Base-by-base conservation (phyloP, 768 basidiomycete genomes). In the Melanogaster broomeanus region DNA sequence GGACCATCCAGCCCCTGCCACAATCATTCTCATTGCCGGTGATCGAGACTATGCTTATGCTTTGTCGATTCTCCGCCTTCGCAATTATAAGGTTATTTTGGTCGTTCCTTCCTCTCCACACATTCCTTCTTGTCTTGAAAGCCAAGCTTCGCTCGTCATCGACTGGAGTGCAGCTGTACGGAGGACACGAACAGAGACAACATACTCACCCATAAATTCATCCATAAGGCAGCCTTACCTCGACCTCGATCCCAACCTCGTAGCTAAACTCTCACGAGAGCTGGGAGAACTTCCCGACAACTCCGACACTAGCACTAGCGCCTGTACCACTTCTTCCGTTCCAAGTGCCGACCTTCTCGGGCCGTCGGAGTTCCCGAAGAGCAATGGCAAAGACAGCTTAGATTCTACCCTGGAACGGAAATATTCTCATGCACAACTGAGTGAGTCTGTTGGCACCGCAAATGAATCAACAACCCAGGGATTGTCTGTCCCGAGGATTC, bases 31-130 rank as follows among this genome's bases (percentile, higher is more conserved):
- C 33, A 83, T 89, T 58, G 77, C 85, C 0, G 83, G 81, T 16
- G 85, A 88, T 65, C 75, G 83, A 37, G 85, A 87, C 62, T 81
- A 85, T 57, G 78, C 79, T 4, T 87, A 85, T 60, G 79, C 80
- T 18, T 64, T 85, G 40, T 80, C 85, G 2, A 71, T 73, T 31
- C 68, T 88, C 42, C 77, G 80, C 28, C 72, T 81, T 46, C 77
- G 83, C 51, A 69, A 70, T 40, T 83, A 82, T 61, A 67, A 71
- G 16, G 75, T 86, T 31, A 68, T 85, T 41, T 55, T 86, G 22
- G 66, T 87, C 39, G 72, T 74, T 38, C 75, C 77, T n/a, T n/a
- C n/a, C 3, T 55, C 64, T 28, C 64, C 70, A 15, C 66, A 64
- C 8, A 63, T 71, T 4, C 75, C 80, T 38, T 58, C 65, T 16